Conservation (phyloP, 2,329 filamentous ascomycete genomes). For the Berkeleyomyces rouxiae region DNA sequence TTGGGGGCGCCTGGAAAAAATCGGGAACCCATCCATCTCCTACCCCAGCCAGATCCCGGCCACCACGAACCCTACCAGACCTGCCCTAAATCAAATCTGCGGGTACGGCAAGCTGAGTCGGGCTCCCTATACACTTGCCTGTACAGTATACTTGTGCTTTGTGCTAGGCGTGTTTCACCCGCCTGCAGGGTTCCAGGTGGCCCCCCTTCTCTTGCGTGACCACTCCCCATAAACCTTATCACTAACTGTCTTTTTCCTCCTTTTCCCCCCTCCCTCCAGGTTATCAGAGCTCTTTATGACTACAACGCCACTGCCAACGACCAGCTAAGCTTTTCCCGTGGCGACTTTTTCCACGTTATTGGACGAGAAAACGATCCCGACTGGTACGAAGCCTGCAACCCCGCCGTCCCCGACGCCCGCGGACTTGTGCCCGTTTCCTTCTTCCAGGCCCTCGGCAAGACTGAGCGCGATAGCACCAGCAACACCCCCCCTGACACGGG, state of each 20-base stretch:
- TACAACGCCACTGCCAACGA: conserved; percentile 62
- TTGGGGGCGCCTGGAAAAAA: neutral
- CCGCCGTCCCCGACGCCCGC: conserved; percentile 66
- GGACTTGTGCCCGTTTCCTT: conserved; percentile 87
- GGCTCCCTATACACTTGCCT: neutral
- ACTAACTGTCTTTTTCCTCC: conserved; percentile 9
- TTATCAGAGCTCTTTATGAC: conserved; percentile 93
- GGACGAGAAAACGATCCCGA: conserved; percentile 84
- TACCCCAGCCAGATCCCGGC: neutral
- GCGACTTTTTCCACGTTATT: conserved; percentile 97
- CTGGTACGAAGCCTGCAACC: conserved; percentile 99
- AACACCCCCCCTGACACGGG: conserved; percentile 38
- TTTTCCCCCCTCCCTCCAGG: conserved; percentile 32
- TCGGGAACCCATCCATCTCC: neutral
- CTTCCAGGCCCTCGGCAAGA: conserved; percentile 85
- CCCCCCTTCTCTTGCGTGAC: neutral
- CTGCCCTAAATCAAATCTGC: neutral
- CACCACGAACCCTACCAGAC: neutral
- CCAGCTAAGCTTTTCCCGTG: conserved; percentile 79
- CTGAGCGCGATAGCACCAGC: conserved; percentile 64
- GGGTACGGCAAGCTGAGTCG: neutral
- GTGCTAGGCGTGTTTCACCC: conserved; percentile 1
- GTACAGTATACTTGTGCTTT: neutral
- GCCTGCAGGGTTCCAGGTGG: conserved; percentile 2
- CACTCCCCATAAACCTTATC: conserved; percentile 1